phyloP scores from a whole-genome alignment of 768 basidiomycete genomes.

The Leccinum obscurum region DNA sequence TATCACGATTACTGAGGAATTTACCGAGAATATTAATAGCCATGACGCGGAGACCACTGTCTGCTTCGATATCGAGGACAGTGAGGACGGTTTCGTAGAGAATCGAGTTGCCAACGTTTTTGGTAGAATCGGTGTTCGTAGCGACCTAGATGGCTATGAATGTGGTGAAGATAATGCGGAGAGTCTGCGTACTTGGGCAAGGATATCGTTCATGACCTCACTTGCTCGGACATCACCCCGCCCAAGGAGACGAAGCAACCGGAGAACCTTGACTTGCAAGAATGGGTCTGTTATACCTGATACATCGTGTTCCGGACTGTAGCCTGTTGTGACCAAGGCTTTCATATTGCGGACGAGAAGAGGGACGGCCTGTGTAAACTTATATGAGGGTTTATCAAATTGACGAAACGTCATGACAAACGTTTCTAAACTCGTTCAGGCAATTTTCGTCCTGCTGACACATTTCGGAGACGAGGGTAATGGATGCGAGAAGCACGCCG shows the following conservation, averaged over 20 bases:
- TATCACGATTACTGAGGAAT: conserved; percentile 95
- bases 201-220: conserved; percentile 97
- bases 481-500: conserved; percentile 91
- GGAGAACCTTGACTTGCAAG: conserved; percentile 89
- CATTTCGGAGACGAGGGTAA: conserved; percentile 95
- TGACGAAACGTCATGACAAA: conserved; percentile 37
- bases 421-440: conserved; percentile 88
- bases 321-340: conserved; percentile 91
- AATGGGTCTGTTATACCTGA: conserved; percentile 99
- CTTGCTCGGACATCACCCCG: conserved; percentile 82
- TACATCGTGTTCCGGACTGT: conserved; percentile 98
- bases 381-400: conserved; percentile 7
- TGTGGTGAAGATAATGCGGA: background rate
- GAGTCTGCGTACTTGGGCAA: conserved; percentile 71
- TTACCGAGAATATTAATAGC: conserved; percentile 99
- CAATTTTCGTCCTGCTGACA: conserved; percentile 73
- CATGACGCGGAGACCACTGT: conserved; percentile 95
- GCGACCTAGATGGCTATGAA: conserved; percentile 64
- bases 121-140: conserved; percentile 97
- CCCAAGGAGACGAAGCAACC: conserved; percentile 86
- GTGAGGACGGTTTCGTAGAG: conserved; percentile 97
- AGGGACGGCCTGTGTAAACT: conserved; percentile 72
- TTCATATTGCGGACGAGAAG: conserved; percentile 94
- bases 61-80: conserved; percentile 95
- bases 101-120: conserved; percentile 98